A percentile compares a stretch with the other conserved stretches of the same genome.
Conservation (phyloP, 805 yeast species). For the Saturnispora kantuleensis region DNA sequence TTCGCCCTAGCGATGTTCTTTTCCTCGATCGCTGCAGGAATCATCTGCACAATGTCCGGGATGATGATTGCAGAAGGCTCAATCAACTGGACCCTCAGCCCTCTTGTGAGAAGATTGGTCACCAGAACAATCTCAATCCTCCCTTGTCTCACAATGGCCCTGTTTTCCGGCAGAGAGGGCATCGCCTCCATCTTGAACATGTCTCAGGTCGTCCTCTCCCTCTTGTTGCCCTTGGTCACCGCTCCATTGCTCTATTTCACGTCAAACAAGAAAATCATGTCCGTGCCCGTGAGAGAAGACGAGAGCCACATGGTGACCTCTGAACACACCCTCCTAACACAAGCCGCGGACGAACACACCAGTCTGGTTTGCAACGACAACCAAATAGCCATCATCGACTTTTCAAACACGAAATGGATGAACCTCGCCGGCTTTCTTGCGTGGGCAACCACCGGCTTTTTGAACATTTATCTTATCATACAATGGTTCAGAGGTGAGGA, state of each 20-base stretch:
- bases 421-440: slow-evolving; percentile 42
- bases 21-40: slow-evolving; percentile 86
- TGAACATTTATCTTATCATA: slow-evolving; percentile 49
- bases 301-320: slow-evolving; percentile 2
- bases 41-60: slow-evolving; percentile 89
- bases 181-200: slow-evolving; percentile 63
- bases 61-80: slow-evolving; percentile 91
- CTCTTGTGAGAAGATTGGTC: slow-evolving; percentile 69
- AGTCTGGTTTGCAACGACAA: background rate
- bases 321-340: background rate
- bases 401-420: slow-evolving; percentile 55
- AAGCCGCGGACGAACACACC: slow-evolving; percentile 3
- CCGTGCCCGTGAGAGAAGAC: slow-evolving; percentile 28
- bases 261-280: slow-evolving; percentile 59
- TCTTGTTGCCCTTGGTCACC: slow-evolving; percentile 72
- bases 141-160: slow-evolving; percentile 69
- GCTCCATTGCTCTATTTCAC: slow-evolving; percentile 85
- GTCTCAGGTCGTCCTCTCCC: slow-evolving; percentile 78
- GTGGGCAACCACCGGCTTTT: slow-evolving; percentile 63
- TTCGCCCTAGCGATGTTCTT: slow-evolving; percentile 78
- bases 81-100: slow-evolving; percentile 67
- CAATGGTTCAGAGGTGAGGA: slow-evolving; percentile 28
- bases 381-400: slow-evolving; percentile 30
- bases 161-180: slow-evolving; percentile 65
- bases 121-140: slow-evolving; percentile 72